Conservation (phyloP, 768 basidiomycete genomes). For the Calocera viscosa region DNA sequence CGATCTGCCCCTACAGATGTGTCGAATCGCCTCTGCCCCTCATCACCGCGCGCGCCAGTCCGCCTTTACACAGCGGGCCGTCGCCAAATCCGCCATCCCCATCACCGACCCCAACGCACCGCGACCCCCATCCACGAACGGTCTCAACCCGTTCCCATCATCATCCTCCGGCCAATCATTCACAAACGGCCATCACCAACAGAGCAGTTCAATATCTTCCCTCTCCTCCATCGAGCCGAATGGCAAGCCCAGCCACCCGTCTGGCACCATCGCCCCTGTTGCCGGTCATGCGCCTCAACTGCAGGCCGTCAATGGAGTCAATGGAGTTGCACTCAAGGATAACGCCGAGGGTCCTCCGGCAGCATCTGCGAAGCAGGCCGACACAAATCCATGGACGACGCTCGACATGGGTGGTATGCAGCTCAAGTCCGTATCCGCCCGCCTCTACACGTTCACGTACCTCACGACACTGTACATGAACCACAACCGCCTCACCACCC, state of each 20-base stretch:
- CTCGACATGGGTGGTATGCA: slow-evolving; percentile 94
- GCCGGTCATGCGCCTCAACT: slow-evolving; percentile 29
- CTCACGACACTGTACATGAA: slow-evolving; percentile 92
- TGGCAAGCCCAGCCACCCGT: slow-evolving; percentile 38
- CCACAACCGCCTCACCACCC: slow-evolving; percentile 67
- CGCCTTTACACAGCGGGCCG: slow-evolving; percentile 80
- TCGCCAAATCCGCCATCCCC: slow-evolving; percentile 75
- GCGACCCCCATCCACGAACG: slow-evolving; percentile 19
- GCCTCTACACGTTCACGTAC: slow-evolving; percentile 78
- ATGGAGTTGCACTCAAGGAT: background rate
- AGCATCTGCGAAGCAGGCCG: slow-evolving; percentile 10
- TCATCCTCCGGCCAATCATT: slow-evolving; percentile 18
- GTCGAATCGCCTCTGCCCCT: slow-evolving; percentile 71
- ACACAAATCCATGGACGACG: slow-evolving; percentile 64
- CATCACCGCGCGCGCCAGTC: slow-evolving; percentile 94
- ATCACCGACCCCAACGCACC: slow-evolving; percentile 75
- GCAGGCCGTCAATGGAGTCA: background rate
- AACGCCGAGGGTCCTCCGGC: slow-evolving; percentile 9
- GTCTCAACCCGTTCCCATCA: slow-evolving; percentile 20
- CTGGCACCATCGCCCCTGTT: slow-evolving; percentile 63
- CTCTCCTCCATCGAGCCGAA: slow-evolving; percentile 23
- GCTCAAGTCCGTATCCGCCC: slow-evolving; percentile 78
- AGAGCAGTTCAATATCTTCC: slow-evolving; percentile 23
- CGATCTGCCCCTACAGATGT: slow-evolving; percentile 39
- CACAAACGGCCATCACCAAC: slow-evolving; percentile 23